Base-by-base conservation (phyloP, 106 monocot genomes). In the Dioscorea dumetorum region DNA sequence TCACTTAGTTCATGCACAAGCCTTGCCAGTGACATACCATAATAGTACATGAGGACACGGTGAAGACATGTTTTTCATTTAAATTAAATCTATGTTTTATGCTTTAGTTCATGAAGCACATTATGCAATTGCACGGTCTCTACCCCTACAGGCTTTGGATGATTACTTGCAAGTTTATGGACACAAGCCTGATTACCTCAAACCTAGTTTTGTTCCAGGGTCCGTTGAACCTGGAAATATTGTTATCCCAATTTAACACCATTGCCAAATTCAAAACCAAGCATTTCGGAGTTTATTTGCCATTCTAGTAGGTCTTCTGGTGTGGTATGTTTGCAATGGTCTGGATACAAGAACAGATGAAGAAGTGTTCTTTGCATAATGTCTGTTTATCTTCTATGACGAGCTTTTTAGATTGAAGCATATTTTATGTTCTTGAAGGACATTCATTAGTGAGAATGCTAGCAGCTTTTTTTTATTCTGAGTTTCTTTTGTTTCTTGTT, bases 141-240 rank as follows among this genome's bases (percentile, higher is more conserved):
- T 48, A 23, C 49, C 49, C 12, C 22, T 65, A 49, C 65, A 65
- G 65, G 65, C 49, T 48, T 48, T 58, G 48, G 16, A 20, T 41
- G 11, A 18, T 48, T 13, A 7, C 22, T 22, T 10, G 21, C 64
- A 24, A 4, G 49, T 34, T 15, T 22, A 66, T 24, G 21, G 20
- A 24, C 16, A 50, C 50, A 12, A 15, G 50, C 48, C 48, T 66
- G 66, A 66, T 50, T 50, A 50, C 50, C 22, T 50, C 28, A 65
- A 66, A 50, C 21, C 13, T 48, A 35, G 20, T 19, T 21, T 64
- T 13, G 24, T 14, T 13, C 5, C 5, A 50, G 19, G 19, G 50
- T 33, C 20, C n/a, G 48, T 48, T 1, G 21, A 18, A 51, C 50
- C 24, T 23, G 50, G 66, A 50, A 24, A 22, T 66, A n/a, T 22